A percentile compares a stretch with the other conserved stretches of the same genome.
Conservation (phyloP, 257 asterid genomes). For the Nicotiana undulata region DNA sequence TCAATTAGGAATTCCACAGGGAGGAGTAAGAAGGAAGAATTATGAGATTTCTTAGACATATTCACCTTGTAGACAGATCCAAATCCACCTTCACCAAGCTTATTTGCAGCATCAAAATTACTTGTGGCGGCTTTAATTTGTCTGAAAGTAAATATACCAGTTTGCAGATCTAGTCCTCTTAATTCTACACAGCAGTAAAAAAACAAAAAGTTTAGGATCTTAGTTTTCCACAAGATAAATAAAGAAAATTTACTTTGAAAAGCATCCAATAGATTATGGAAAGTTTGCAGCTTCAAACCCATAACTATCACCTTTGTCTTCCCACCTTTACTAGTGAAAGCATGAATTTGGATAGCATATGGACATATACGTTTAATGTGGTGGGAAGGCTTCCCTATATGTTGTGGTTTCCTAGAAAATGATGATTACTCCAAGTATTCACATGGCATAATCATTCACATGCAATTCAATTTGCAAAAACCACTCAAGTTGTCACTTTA, state of each 20-base stretch:
- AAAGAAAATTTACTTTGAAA: background rate
- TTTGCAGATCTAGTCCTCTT: slow-evolving; percentile 44
- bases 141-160: slow-evolving; percentile 42
- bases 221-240: background rate
- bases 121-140: slow-evolving; percentile 62
- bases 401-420: background rate
- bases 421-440: background rate
- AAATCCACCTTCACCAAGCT: slow-evolving; percentile 71
- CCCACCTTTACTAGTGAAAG: background rate
- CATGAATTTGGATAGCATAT: background rate
- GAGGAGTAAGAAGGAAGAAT: background rate
- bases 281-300: background rate
- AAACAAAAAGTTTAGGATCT: background rate
- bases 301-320: background rate
- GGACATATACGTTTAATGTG: background rate
- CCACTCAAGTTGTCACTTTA: background rate
- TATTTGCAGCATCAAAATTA: slow-evolving; percentile 39
- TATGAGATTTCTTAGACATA: background rate
- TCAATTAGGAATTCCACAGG: background rate
- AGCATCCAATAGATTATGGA: background rate
- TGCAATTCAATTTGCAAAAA: background rate
- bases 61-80: slow-evolving; percentile 59
- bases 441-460: background rate
- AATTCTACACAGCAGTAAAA: slow-evolving; percentile 28
- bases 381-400: background rate